Conservation (phyloP, 495 filamentous ascomycete genomes). For the Clavariopsis aquatica region DNA sequence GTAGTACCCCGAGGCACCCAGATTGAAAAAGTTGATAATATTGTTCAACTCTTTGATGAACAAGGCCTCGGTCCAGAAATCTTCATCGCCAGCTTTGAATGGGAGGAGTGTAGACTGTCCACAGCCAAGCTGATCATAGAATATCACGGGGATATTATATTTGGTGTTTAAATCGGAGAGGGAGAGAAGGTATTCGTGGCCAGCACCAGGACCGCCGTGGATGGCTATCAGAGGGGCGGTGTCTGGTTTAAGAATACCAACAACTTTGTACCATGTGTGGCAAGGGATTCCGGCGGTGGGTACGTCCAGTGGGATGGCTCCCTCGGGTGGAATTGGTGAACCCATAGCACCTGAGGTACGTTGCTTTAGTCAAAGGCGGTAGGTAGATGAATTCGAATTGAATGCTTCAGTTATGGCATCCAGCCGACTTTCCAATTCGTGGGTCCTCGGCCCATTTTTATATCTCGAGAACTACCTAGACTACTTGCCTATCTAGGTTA, state of each 20-base stretch:
- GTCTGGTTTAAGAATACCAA: neutral
- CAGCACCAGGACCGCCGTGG: conserved; percentile 53
- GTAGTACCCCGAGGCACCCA: conserved; percentile 45
- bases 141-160: conserved; percentile 47
- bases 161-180: conserved; percentile 44
- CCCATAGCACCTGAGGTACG: neutral
- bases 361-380: too few species aligned
- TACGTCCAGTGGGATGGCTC: neutral
- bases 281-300: neutral
- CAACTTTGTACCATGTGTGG: conserved; percentile 3
- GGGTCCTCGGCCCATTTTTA: too few species aligned
- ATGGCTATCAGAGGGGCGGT: conserved; percentile 46
- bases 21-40: conserved; percentile 47
- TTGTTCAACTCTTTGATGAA: conserved; percentile 55
- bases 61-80: conserved; percentile 53
- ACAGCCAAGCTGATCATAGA: conserved; percentile 59
- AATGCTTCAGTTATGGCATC: too few species aligned
- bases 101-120: conserved; percentile 51
- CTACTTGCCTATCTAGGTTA: too few species aligned
- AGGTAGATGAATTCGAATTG: too few species aligned
- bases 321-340: neutral
- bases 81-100: conserved; percentile 46
- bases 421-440: too few species aligned
- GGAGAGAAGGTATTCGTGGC: conserved; percentile 50
- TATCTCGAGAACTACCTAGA: too few species aligned